Evolutionary conservation across 2,329 filamentous ascomycete species (phyloP).

Genomic region (Pseudogymnoascus sp.): DNA sequence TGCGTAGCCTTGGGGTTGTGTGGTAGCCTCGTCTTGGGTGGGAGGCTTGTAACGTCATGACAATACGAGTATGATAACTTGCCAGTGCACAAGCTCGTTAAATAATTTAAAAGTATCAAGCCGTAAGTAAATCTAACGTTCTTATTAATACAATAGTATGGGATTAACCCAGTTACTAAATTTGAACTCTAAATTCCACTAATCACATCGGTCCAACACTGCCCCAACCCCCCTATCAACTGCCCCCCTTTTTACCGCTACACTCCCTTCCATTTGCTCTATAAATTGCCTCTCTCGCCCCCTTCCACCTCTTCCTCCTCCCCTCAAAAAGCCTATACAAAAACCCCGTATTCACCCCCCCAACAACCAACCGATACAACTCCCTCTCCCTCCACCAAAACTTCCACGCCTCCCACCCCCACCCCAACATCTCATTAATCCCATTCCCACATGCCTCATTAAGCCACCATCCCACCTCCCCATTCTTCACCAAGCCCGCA

Average conservation of each 20-base stretch:
- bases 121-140: not conserved
- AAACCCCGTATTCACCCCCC: conserved; percentile 34
- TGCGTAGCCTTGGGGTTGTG: not conserved
- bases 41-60: not conserved
- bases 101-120: not conserved
- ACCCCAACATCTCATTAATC: conserved; percentile 33
- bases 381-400: conserved; percentile 33
- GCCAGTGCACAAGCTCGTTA: not conserved
- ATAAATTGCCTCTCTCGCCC: conserved; percentile 32
- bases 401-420: conserved; percentile 34
- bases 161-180: not conserved
- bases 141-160: not conserved
- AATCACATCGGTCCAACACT: not conserved
- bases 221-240: not conserved
- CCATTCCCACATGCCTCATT: conserved; percentile 35
- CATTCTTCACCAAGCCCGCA: conserved; percentile 19
- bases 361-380: conserved; percentile 33
- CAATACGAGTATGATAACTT: not conserved
- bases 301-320: conserved; percentile 33
- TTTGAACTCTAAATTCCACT: not conserved
- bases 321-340: conserved; percentile 35
- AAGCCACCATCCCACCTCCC: conserved; percentile 30
- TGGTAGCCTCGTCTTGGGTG: not conserved
- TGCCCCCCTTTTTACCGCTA: not conserved
- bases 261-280: conserved; percentile 20